Percentiles rank a stretch among this genome's conserved stretches.
phyloP scores from a whole-genome alignment of 495 filamentous ascomycete species.

The Bacidia rubella region DNA sequence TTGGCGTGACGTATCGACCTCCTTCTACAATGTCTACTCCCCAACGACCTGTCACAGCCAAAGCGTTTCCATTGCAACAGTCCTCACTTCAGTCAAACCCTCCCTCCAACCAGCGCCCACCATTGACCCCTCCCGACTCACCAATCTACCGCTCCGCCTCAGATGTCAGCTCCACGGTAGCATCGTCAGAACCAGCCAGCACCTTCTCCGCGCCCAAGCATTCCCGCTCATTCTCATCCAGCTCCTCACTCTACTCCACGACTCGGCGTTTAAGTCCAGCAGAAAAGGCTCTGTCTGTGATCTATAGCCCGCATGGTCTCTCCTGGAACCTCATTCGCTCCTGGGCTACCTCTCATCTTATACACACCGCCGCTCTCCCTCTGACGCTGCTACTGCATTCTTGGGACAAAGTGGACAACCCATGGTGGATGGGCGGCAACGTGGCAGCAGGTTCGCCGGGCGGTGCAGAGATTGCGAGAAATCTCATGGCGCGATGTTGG shows the following conservation, averaged over 20 bases:
- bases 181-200: conserved; percentile 6
- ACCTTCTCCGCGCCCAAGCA: conserved; percentile 8
- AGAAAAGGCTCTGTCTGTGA: conserved; percentile 33
- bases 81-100: not conserved
- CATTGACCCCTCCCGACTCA: conserved; percentile 18
- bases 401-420: conserved; percentile 44
- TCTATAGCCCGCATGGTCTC: conserved; percentile 51
- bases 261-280: conserved; percentile 16
- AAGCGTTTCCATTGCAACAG: conserved; percentile 1
- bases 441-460: conserved; percentile 42
- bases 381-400: conserved; percentile 50
- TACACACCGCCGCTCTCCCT: conserved; percentile 42
- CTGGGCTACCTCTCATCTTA: conserved; percentile 44
- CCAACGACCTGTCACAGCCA: conserved; percentile 21
- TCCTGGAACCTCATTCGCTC: conserved; percentile 31
- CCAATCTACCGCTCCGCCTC: conserved; percentile 10
- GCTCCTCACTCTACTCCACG: conserved; percentile 16
- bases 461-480: conserved; percentile 42
- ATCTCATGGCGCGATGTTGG: conserved; percentile 42
- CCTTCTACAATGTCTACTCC: conserved; percentile 24
- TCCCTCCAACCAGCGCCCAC: not conserved
- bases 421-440: conserved; percentile 54
- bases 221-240: conserved; percentile 10
- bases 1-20: conserved; percentile 57
- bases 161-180: conserved; percentile 3